A percentile compares a stretch with the other conserved stretches of the same genome.
phyloP scores from a whole-genome alignment of 208 protist species.

The Phytomonas serpens region DNA sequence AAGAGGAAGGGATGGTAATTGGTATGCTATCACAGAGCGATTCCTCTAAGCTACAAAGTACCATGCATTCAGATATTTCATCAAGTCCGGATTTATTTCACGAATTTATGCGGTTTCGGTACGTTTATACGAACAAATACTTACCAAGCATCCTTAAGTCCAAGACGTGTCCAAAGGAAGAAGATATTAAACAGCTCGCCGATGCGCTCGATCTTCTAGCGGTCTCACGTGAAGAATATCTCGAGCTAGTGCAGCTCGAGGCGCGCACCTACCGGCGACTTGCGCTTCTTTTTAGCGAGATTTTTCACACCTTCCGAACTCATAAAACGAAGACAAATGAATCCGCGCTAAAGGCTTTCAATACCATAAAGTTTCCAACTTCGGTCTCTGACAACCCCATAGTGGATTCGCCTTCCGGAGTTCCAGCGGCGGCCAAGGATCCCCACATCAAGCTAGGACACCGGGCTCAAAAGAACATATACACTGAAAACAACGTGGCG shows the following conservation, averaged over 20 bases:
- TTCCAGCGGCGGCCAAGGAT: background rate
- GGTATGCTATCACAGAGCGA: no score
- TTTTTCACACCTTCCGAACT: background rate
- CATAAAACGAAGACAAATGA: background rate
- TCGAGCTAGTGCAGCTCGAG: constrained; percentile 18
- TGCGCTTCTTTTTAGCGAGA: constrained; percentile 14
- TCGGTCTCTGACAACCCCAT: background rate
- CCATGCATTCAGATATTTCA: no score
- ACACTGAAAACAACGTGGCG: constrained; percentile 27
- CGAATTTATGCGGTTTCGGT: background rate
- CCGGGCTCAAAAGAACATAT: no score
- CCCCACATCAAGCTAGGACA: no score
- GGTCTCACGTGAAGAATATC: constrained; percentile 13
- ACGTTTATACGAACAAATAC: background rate
- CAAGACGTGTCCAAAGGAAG: constrained; percentile 10
- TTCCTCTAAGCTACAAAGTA: no score
- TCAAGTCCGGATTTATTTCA: background rate
- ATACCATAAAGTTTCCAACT: background rate
- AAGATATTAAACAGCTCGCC: constrained; percentile 16
- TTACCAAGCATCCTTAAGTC: constrained; percentile 16
- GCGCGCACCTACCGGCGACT: constrained; percentile 21
- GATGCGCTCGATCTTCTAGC: constrained; percentile 34
- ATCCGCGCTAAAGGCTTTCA: background rate
- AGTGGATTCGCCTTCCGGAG: background rate
- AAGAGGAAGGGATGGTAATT: no score